Conservation (phyloP, 202 grass and related monocot species). For the Digitaria exilis region DNA sequence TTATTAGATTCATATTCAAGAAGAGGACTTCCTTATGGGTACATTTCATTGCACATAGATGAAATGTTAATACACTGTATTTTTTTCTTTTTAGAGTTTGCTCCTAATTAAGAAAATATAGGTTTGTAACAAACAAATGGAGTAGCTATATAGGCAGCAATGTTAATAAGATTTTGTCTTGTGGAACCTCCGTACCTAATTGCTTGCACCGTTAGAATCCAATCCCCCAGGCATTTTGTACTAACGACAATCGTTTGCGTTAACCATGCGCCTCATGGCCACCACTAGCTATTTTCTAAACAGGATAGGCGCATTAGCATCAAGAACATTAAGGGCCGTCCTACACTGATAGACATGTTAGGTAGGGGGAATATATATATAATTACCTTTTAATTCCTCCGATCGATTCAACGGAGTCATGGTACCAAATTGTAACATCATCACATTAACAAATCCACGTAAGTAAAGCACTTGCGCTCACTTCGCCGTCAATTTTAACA, state of each 20-base stretch:
- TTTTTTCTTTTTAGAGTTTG: no score
- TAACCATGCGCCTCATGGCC: constrained; percentile 5
- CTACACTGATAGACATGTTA: background rate
- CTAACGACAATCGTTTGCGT: constrained; percentile 27
- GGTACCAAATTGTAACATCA: background rate
- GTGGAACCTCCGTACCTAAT: background rate
- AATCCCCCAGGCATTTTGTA: background rate
- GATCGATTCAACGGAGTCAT: background rate
- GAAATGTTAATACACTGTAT: no score
- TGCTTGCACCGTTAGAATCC: constrained; percentile 32
- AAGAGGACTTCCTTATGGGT: no score
- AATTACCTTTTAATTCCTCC: background rate
- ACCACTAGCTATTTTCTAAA: background rate
- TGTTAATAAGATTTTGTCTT: background rate
- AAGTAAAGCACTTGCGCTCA: no score
- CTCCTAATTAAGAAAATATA: no score
- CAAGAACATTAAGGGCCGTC: background rate
- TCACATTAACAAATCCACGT: background rate
- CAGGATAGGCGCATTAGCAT: background rate
- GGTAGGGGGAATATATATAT: background rate
- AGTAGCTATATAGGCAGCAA: background rate
- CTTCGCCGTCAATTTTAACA: no score
- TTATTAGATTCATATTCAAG: no score
- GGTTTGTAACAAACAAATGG: no score
- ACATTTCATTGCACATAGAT: no score